Base-by-base conservation (phyloP, 805 yeast genomes). In the Peterozyma toletana region DNA sequence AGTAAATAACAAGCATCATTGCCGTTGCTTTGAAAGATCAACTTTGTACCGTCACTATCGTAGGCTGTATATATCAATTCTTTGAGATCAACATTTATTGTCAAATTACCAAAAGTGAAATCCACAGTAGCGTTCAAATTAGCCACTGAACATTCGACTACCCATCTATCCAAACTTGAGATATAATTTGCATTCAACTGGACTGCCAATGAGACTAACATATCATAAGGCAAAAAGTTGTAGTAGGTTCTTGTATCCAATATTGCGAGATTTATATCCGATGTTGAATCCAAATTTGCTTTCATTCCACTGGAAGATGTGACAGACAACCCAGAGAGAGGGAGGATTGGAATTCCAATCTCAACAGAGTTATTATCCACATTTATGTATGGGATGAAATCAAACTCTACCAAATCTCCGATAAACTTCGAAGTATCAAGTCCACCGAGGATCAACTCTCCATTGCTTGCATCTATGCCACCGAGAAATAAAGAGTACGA, bases 151-250 rank as follows among this genome's bases (percentile, higher is more conserved):
- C 93, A 85, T 46, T 73, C 73, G 11, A 81, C 80, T 13, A 82
- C 52, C 91, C 91, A 85, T 14, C 70, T 53, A 18, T 63, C 65
- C 6, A 67, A 53, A 5, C 66, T 63, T 3, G 62, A 57, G 3
- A 74, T 69, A 55, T 76, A 85, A 49, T 69, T 74, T 0, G 91
- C 91, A 53, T 80, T 80, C 35, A 81, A 63, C 59, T 85, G 90
- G 21, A 83, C 67, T 0, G 90, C 87, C 30, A 85, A 59, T 50
- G 75, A 76, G 41, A 84, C 67, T 36, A 85, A 63, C 5, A 76
- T 56, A 38, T 73, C 70, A 35, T 71, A 60, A 0, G 91, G 91
- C 33, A 85, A 56, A 54, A 65, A 73, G 29, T 68, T 68, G 56
- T 60, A 73, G 10, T 59, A 48, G 35, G 71, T 64, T 44, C 86